Evolutionary conservation across 768 basidiomycete species (phyloP), one percentile per base, ranked within the genome.

Genomic region (Tremella fuciformis): DNA sequence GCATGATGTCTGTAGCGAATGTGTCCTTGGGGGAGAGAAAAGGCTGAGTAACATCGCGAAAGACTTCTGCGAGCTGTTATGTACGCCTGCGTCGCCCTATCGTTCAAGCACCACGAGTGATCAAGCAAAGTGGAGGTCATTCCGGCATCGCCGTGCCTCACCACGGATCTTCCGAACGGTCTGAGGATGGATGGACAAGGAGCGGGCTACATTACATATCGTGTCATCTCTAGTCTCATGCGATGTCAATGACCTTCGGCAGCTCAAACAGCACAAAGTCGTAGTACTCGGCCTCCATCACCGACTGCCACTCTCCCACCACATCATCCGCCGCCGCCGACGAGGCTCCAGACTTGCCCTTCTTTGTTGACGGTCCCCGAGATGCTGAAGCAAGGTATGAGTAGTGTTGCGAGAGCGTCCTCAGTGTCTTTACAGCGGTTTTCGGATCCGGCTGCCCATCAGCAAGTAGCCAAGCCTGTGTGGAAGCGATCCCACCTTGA

Each of bases 191-290:
- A n/a, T 34, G 11, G 29, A 34, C 29, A 34, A 34, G 29, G 11
- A 6, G 29, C 29, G 29, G 29, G 29, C 29, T 34, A 34, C 29
- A 34, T 34, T 34, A 34, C 29, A 34, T 34, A 34, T 34, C 29
- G 29, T 34, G 29, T 34, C 29, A 34, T 34, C 29, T 34, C 29
- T 34, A 34, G 29, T 34, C 29, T 34, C 29, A 34, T 34, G 29
- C 29, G 29, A 34, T 34, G 29, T 61, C 79, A 66, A 50, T 21
- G 16, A 96, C 88, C 88, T 88, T 91, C 29, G 90, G 91, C 53
- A 99, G 84, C 76, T 97, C 94, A 73, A 86, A 93, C 71, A 94
- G 74, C 21, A 97, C 90, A 70, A 97, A 99, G 77, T 94, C 91
- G 75, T 88, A 91, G 75, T 88, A 89, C 76, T 99, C 94, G 75